Percentiles rank a stretch among this genome's conserved stretches.
These are phyloP conservation scores for Coniella lustricola DNA, from an alignment of 2,329 filamentous ascomycete species.

Conservation along the genomic window DNA sequence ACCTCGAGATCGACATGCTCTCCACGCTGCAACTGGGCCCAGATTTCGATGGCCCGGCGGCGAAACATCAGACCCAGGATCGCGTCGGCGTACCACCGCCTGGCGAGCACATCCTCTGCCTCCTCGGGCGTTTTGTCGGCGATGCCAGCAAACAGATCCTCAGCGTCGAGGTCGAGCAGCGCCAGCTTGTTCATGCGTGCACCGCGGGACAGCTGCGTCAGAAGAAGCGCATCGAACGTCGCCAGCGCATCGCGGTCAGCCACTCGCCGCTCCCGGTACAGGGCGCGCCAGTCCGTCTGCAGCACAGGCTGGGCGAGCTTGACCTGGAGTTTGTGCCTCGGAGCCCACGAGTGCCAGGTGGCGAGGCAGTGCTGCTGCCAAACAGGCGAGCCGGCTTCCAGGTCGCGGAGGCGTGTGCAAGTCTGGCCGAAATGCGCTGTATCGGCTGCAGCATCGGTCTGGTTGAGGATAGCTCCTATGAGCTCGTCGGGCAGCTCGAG, in stretches of 20 bases:
- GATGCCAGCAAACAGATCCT: constrained; percentile 47
- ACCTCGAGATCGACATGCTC: constrained; percentile 46
- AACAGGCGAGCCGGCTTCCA: constrained; percentile 48
- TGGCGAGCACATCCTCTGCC: constrained; percentile 52
- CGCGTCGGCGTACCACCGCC: constrained; percentile 51
- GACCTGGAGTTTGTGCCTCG: constrained; percentile 33
- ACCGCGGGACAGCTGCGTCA: constrained; percentile 46
- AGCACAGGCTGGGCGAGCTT: constrained; percentile 34
- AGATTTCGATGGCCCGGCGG: constrained; percentile 49
- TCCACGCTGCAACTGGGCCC: constrained; percentile 43
- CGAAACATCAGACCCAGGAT: constrained; percentile 54
- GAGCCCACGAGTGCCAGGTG: constrained; percentile 50
- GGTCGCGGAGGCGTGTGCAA: constrained; percentile 40
- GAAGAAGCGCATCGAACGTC: constrained; percentile 45
- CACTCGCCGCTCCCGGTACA: constrained; percentile 33
- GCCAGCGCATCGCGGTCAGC: constrained; percentile 30
- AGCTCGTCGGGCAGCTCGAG: constrained; percentile 53
- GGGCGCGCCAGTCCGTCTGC: constrained; percentile 46
- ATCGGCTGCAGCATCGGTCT: constrained; percentile 20
- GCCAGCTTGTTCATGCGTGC: constrained; percentile 49
- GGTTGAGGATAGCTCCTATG: constrained; percentile 49
- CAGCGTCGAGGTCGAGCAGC: constrained; percentile 51
- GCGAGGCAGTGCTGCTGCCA: constrained; percentile 54
- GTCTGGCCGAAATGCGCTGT: constrained; percentile 40
- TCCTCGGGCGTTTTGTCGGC: constrained; percentile 40